A percentile compares a stretch with the other conserved stretches of the same genome.
These are phyloP conservation scores for Macrophomina phaseolina DNA, from an alignment of 2,329 filamentous ascomycete species.

Conservation along the genomic window DNA sequence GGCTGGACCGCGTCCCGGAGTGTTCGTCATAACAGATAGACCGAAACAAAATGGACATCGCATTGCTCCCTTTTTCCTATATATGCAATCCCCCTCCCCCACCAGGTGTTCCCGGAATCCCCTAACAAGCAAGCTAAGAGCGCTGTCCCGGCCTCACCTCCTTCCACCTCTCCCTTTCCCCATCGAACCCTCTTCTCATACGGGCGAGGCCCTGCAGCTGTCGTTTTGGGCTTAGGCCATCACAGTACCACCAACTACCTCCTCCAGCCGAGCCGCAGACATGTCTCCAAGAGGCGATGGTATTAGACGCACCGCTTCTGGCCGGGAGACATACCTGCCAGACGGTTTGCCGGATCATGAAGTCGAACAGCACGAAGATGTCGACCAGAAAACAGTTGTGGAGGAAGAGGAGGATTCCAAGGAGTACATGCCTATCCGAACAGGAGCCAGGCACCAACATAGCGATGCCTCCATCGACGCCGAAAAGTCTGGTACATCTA, in stretches of 20 bases:
- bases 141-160: not conserved
- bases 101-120: not conserved
- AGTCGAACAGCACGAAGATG: not conserved
- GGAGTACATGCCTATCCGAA: slow-evolving; percentile 16
- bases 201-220: not conserved
- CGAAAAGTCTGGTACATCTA: slow-evolving; percentile 8
- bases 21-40: not conserved
- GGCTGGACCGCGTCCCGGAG: not conserved
- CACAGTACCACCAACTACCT: not conserved
- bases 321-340: slow-evolving; percentile 38
- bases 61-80: not conserved
- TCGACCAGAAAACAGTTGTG: not conserved
- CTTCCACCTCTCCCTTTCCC: not conserved
- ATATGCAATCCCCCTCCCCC: not conserved
- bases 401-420: not conserved
- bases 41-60: not conserved
- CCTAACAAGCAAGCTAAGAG: not conserved
- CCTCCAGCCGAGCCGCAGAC: not conserved
- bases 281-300: slow-evolving; percentile 27
- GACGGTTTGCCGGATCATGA: slow-evolving; percentile 33
- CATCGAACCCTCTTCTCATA: not conserved
- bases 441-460: not conserved
- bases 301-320: slow-evolving; percentile 36
- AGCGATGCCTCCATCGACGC: not conserved
- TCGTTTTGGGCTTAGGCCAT: not conserved